Evolutionary conservation across 2,329 filamentous ascomycete genomes (phyloP).

Genomic region (Xylaria sp.): DNA sequence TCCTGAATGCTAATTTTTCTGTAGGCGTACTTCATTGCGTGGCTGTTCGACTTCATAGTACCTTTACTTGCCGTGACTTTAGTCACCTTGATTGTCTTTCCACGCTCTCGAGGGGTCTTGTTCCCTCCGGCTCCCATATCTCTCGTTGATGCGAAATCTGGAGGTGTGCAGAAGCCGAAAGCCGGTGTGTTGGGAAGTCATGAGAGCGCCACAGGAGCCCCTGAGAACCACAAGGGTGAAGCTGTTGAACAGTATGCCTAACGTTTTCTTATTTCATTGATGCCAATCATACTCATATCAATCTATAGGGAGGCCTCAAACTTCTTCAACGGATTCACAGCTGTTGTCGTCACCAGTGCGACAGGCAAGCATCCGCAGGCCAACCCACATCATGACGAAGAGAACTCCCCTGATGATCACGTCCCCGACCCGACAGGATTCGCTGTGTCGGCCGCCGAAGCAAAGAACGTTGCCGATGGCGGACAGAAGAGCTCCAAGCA

Average conservation of each 20-base stretch:
- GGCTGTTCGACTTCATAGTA: slow-evolving; percentile 73
- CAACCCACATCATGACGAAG: slow-evolving; percentile 54
- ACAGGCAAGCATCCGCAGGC: slow-evolving; percentile 76
- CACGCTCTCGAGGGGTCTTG: slow-evolving; percentile 63
- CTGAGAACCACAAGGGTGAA: slow-evolving; percentile 83
- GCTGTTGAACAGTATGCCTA: slow-evolving; percentile 69
- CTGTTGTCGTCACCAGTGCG: slow-evolving; percentile 75
- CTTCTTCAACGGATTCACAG: slow-evolving; percentile 75
- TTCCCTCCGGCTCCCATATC: slow-evolving; percentile 82
- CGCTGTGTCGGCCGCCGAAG: slow-evolving; percentile 47
- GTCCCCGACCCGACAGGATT: slow-evolving; percentile 47
- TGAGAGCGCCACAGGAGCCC: slow-evolving; percentile 79
- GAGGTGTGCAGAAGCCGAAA: slow-evolving; percentile 77
- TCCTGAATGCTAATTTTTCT: neutral
- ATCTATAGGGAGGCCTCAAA: slow-evolving; percentile 70
- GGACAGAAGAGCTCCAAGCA: slow-evolving; percentile 56
- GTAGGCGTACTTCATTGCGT: slow-evolving; percentile 63
- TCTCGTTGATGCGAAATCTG: slow-evolving; percentile 71
- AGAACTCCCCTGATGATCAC: slow-evolving; percentile 34
- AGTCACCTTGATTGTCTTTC: slow-evolving; percentile 70
- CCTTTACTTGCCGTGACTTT: slow-evolving; percentile 64
- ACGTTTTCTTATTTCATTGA: neutral
- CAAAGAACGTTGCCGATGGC: slow-evolving; percentile 53
- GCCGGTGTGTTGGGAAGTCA: slow-evolving; percentile 77
- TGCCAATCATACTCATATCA: neutral